Evolutionary conservation across 1,284 basidiomycete species (phyloP).

Genomic region (Microbotryum scabiosae): DNA sequence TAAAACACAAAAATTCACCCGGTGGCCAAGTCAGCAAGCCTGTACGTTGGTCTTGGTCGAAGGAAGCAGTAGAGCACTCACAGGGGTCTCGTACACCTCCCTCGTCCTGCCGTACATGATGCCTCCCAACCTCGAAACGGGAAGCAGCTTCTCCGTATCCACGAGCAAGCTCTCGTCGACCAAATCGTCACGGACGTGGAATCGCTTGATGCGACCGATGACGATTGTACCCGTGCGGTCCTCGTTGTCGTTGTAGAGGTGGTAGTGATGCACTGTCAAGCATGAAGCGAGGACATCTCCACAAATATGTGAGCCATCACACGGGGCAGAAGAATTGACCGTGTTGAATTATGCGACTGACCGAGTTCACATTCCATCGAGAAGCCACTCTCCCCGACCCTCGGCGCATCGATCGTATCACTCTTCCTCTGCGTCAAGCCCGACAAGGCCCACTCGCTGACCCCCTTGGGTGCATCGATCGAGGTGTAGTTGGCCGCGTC

Average conservation of each 20-base stretch:
- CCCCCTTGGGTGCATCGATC: slow-evolving; percentile 55
- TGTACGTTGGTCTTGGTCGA: background rate
- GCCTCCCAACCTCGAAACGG: slow-evolving; percentile 59
- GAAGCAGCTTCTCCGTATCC: slow-evolving; percentile 54
- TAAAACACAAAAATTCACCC: background rate
- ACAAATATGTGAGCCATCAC: background rate
- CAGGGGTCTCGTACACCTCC: slow-evolving; percentile 22
- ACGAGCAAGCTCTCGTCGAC: slow-evolving; percentile 48
- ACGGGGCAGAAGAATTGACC: background rate
- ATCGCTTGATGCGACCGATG: slow-evolving; percentile 55
- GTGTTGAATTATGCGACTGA: slow-evolving; percentile 37
- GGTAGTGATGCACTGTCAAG: slow-evolving; percentile 41
- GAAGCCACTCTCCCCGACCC: slow-evolving; percentile 60
- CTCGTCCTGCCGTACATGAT: slow-evolving; percentile 46
- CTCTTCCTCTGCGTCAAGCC: slow-evolving; percentile 57
- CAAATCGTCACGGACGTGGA: slow-evolving; percentile 54
- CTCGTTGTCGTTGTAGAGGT: slow-evolving; percentile 46
- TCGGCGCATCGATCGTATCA: slow-evolving; percentile 56
- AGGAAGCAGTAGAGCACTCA: background rate
- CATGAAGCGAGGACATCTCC: background rate
- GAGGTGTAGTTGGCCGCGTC: slow-evolving; percentile 63
- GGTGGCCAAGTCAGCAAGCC: background rate
- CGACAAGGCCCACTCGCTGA: slow-evolving; percentile 63
- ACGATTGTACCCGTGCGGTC: slow-evolving; percentile 50
- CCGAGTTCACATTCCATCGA: slow-evolving; percentile 60